Conservation (phyloP, 1,139 yeast species). For the Yamadazyma friedrichii region DNA sequence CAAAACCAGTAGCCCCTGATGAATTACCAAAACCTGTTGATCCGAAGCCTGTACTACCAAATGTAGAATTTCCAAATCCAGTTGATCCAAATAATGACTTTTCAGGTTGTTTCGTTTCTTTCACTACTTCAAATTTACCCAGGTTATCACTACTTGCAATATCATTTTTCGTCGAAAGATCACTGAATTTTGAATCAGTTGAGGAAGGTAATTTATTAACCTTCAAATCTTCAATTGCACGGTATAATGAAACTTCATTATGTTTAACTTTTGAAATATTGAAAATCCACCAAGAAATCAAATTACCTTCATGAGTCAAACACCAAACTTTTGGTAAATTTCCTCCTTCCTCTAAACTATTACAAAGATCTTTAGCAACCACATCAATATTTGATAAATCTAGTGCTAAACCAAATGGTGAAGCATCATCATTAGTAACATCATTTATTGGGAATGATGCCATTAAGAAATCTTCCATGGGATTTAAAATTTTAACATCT, state of each 20-base stretch:
- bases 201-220: neutral
- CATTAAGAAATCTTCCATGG: constrained; percentile 64
- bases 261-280: constrained; percentile 46
- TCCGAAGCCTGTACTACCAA: constrained; percentile 18
- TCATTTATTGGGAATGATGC: constrained; percentile 73
- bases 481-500: constrained; percentile 25
- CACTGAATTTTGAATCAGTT: neutral
- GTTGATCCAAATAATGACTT: constrained; percentile 1
- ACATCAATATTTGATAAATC: constrained; percentile 49
- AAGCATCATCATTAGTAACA: constrained; percentile 62
- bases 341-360: constrained; percentile 51
- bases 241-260: constrained; percentile 20
- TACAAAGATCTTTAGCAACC: constrained; percentile 51
- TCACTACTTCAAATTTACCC: neutral
- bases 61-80: constrained; percentile 14
- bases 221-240: constrained; percentile 13
- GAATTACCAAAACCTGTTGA: constrained; percentile 3
- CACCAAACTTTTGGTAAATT: constrained; percentile 64
- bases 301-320: constrained; percentile 59
- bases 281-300: constrained; percentile 66
- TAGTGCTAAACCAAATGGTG: constrained; percentile 66
- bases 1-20: constrained; percentile 11
- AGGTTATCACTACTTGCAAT: neutral
- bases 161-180: neutral
- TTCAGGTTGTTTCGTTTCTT: neutral